Evolutionary conservation across 2,329 filamentous ascomycete species (phyloP), one percentile per base, ranked within the genome.

Genomic region (Diplodia sapinea): DNA sequence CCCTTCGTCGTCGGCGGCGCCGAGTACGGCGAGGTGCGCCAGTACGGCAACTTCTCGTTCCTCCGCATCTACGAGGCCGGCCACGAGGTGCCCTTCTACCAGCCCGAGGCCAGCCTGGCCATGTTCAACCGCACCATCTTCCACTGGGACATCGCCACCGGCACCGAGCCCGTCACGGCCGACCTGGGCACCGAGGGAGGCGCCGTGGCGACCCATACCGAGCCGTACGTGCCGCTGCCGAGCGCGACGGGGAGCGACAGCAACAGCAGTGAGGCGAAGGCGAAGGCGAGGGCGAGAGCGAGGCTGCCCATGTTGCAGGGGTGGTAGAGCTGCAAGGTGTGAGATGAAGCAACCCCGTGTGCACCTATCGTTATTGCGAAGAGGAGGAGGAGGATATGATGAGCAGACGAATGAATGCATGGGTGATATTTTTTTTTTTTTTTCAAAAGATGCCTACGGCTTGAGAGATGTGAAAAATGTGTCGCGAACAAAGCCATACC

Each of bases 71-170:
- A 77, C 47, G 79, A 82, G 54, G 70, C 79, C 7, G 80, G 80
- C 2, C 80, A 82, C 57, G 75, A 79, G 65, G 78, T 81, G 2
- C 77, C 78, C 0, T 80, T 74, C 70, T 81, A 81, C 68, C 80
- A 81, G 69, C 79, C 77, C 17, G 65, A 75, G 20, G 79, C 78
- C 11, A 69, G 76, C 0, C 69, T 81, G 20, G 77, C 75, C 7
- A 72, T 78, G 63, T 79, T 79, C 72, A 78, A 77, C 65, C 74
- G 78, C 51, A 78, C 78, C 1, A 66, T 82, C 29, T 73, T 73
- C 56, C 73, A 77, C 57, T 72, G 74, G 38, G 73, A 79, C 38
- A 73, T 81, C 15, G 78, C 79, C 5, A 74, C 74, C 29, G 79
- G 79, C 11, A 72, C 70, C 26, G 61, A 74, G 67, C 65, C 69